These are phyloP conservation scores for Balakata baccata DNA, from an alignment of 345 rosid genomes.

Conservation along the genomic window DNA sequence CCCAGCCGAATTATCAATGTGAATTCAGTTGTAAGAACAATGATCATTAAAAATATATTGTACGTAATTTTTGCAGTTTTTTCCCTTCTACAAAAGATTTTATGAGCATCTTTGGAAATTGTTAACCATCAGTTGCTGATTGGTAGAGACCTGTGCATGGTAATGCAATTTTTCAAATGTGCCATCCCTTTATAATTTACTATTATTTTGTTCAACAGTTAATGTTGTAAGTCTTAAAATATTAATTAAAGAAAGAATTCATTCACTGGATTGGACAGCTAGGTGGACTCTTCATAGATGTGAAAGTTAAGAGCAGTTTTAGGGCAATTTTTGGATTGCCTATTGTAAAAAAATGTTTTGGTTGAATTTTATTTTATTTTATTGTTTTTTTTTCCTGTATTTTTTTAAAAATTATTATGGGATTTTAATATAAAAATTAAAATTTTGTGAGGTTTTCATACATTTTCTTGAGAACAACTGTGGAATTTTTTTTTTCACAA, in stretches of 20 bases:
- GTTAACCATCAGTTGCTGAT: background rate
- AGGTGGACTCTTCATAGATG: background rate
- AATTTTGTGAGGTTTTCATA: no score
- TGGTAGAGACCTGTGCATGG: background rate
- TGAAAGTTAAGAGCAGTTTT: background rate
- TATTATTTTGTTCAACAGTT: background rate
- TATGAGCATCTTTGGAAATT: background rate
- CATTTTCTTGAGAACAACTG: background rate
- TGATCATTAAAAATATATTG: background rate
- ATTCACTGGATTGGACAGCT: background rate
- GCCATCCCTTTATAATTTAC: background rate
- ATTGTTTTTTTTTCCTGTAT: no score
- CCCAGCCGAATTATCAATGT: conserved; percentile 91
- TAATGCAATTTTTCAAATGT: background rate
- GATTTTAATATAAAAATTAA: background rate
- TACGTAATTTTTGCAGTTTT: no score
- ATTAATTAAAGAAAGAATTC: background rate
- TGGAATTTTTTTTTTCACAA: background rate
- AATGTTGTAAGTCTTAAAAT: background rate
- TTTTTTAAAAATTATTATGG: no score
- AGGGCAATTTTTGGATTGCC: background rate
- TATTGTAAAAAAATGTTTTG: background rate
- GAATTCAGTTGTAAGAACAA: conserved; percentile 89
- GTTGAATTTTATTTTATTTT: background rate
- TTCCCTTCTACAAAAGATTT: background rate